These are phyloP conservation scores for Solanum aculeatissimum DNA, from an alignment of 305 asterid genomes.

Conservation along the genomic window DNA sequence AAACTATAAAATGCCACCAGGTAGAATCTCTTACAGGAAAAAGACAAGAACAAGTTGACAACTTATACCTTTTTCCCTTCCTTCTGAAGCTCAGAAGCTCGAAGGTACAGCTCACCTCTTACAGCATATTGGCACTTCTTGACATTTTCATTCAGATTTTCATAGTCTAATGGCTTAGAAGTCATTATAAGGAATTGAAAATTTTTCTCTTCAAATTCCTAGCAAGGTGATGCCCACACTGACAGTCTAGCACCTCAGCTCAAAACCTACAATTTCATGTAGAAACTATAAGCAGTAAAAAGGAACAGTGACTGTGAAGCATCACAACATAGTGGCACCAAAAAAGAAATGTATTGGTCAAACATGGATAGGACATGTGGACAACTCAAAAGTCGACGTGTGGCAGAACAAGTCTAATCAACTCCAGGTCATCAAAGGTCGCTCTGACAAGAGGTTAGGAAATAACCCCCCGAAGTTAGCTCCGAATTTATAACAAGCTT, in stretches of 20 bases:
- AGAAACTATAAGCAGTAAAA: not conserved
- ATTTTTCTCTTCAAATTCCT: constrained; percentile 3
- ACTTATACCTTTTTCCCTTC: constrained; percentile 88
- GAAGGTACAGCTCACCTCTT: constrained; percentile 98
- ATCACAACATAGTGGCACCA: not conserved
- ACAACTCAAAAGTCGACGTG: not conserved
- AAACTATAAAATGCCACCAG: not conserved
- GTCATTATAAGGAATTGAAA: constrained; percentile 38
- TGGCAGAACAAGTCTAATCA: not conserved
- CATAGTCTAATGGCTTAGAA: constrained; percentile 70
- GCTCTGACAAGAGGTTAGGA: not conserved
- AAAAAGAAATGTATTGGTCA: not conserved
- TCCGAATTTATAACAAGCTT: not conserved
- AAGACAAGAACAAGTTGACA: not conserved
- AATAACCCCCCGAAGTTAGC: not conserved
- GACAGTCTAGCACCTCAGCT: not conserved
- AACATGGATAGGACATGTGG: not conserved
- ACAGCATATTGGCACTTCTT: constrained; percentile 98
- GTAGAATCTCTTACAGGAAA: not conserved
- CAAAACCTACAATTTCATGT: not conserved
- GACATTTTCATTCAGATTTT: constrained; percentile 86
- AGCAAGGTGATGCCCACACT: not conserved
- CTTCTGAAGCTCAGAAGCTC: constrained; percentile 99
- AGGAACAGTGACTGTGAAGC: not conserved
- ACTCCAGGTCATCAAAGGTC: not conserved